Evolutionary conservation across 495 filamentous ascomycete species (phyloP), one percentile per base, ranked within the genome.

Genomic region (Rhypophila decipiens): DNA sequence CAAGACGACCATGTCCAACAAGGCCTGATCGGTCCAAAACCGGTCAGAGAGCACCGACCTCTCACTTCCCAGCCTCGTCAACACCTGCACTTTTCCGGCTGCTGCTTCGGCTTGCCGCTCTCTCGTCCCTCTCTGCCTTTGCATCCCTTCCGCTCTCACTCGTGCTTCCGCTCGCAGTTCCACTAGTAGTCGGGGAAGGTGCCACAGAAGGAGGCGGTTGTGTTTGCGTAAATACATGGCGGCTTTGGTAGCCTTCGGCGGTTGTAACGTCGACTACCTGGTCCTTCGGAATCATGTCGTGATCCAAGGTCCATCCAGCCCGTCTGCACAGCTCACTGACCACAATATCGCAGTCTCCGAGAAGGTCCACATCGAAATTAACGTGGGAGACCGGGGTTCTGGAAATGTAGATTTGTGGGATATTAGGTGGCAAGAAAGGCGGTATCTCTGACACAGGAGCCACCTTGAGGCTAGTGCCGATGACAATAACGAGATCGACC

Each of bases 401-500:
- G 15, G 84, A 89, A 52, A 99, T 93, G 65, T 91, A 97, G 49
- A 99, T 88, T 63, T 96, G 93, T 3, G 93, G 93, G 19, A 96
- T 82, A 20, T 85, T 60, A 13, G 79, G 66, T 0, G 89, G 88
- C 10, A 97, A 56, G 29, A 86, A 84, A 2, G 86, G 81, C 1
- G 90, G 86, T 19, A 96, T 87, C 67, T 97, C 91, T 24, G 83
- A 86, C 5, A 98, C 93, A 21, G 93, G 93, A 3, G 90, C 90
- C 3, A 98, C 93, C 61, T 96, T 96, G 54, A 98, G 75, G n/a
- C 83, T 89, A 1, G 93, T 97, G 39, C 93, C 93, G 53, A 98
- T 96, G 51, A 96, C 93, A 46, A 98, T 84, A 53, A 97, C 87
- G n/a, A 98, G 70, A 54, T 98, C 93, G 5, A 86, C 88, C 15